Conservation (phyloP, 2,329 filamentous ascomycete genomes). For the Lachnellula cervina region DNA sequence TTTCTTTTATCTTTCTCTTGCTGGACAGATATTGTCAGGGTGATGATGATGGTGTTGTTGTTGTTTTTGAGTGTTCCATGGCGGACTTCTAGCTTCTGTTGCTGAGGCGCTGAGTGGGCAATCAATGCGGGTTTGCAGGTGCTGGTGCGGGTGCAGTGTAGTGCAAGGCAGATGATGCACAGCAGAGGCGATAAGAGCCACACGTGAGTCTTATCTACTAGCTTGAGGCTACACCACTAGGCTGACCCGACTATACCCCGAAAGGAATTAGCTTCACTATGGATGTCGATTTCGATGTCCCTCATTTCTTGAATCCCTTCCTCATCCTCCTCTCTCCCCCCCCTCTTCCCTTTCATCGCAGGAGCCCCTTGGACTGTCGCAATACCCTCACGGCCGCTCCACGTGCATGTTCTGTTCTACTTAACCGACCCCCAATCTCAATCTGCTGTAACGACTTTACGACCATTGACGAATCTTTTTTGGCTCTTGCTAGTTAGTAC, state of each 20-base stretch:
- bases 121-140: too few relatives aligned
- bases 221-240: neutral
- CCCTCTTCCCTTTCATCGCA: slow-evolving; percentile 1
- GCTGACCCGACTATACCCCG: slow-evolving; percentile 2
- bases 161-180: too few relatives aligned
- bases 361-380: slow-evolving; percentile 20
- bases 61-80: slow-evolving; percentile 9
- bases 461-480: slow-evolving; percentile 32
- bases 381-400: slow-evolving; percentile 18
- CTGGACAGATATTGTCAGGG: neutral
- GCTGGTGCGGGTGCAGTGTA: too few relatives aligned
- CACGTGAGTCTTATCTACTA: slow-evolving; percentile 14
- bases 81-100: slow-evolving; percentile 16
- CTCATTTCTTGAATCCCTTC: neutral
- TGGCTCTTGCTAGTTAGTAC: slow-evolving; percentile 3
- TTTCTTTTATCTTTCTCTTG: neutral
- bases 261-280: neutral
- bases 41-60: slow-evolving; percentile 1
- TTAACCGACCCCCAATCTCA: neutral
- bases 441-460: slow-evolving; percentile 27
- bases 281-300: too few relatives aligned
- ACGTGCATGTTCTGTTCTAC: slow-evolving; percentile 6
- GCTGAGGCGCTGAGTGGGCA: neutral
- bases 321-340: too few relatives aligned
- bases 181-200: slow-evolving; percentile 1